These are phyloP conservation scores for Rauvolfia tetraphylla DNA, from an alignment of 257 asterid species.

Conservation along the genomic window DNA sequence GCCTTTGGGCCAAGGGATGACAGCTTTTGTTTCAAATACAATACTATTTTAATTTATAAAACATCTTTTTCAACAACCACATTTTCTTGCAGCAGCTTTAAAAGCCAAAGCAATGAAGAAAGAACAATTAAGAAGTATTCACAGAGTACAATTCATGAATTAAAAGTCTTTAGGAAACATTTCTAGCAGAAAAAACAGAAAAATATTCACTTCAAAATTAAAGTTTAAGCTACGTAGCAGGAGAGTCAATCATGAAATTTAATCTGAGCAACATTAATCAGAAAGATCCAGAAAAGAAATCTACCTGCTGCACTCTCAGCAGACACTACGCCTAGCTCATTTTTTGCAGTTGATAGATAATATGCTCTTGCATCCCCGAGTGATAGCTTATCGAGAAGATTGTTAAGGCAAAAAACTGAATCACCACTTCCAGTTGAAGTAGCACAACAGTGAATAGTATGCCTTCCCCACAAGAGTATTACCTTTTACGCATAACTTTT, in stretches of 20 bases:
- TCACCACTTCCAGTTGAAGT: not conserved
- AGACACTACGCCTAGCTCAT: slow-evolving; percentile 92
- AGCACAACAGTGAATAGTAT: not conserved
- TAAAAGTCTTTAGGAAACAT: not conserved
- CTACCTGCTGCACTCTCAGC: slow-evolving; percentile 85
- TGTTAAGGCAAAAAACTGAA: slow-evolving; percentile 4
- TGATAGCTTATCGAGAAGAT: slow-evolving; percentile 59
- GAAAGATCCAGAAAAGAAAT: not conserved
- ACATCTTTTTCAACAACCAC: too few species aligned
- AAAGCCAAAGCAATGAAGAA: not conserved
- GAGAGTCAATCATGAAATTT: not conserved
- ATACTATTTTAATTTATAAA: too few species aligned
- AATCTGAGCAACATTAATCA: not conserved
- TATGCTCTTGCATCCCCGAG: slow-evolving; percentile 98
- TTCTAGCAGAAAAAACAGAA: not conserved
- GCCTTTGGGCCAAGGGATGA: too few species aligned
- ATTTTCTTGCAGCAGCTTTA: not conserved
- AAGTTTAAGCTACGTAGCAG: not conserved
- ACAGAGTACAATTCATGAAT: not conserved
- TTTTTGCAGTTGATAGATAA: slow-evolving; percentile 83
- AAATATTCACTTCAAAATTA: not conserved
- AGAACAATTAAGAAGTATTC: not conserved
- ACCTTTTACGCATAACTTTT: not conserved
- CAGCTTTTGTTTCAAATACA: too few species aligned
- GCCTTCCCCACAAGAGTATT: not conserved